These are phyloP conservation scores for Arthrobotrys entomopaga DNA, from an alignment of 2,329 filamentous ascomycete genomes.

Conservation along the genomic window DNA sequence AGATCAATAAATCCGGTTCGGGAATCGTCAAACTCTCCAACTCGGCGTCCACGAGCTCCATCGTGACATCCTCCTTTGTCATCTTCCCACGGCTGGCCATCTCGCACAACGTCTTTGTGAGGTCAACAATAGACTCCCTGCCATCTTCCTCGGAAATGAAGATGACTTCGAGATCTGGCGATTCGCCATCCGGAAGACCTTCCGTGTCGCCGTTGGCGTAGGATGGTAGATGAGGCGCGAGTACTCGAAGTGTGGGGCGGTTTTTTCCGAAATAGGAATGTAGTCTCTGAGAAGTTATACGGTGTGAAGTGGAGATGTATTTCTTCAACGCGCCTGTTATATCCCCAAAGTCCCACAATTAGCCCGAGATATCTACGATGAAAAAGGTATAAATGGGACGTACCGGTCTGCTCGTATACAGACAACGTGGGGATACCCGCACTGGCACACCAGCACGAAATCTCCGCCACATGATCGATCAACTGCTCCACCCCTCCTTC, in stretches of 20 bases:
- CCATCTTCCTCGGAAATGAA: constrained; percentile 89
- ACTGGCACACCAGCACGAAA: constrained; percentile 91
- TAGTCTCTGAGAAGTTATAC: constrained; percentile 80
- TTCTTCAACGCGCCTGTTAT: constrained; percentile 82
- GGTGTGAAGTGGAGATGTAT: constrained; percentile 85
- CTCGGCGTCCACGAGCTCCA: constrained; percentile 88
- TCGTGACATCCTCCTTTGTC: constrained; percentile 80
- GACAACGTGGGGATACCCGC: constrained; percentile 88
- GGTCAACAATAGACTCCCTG: constrained; percentile 90
- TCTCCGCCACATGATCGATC: constrained; percentile 88
- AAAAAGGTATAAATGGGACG: background rate
- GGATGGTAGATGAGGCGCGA: constrained; percentile 75
- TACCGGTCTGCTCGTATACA: constrained; percentile 91
- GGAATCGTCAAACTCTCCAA: constrained; percentile 75
- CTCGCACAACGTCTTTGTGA: constrained; percentile 91
- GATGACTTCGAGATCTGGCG: constrained; percentile 69
- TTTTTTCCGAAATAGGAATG: constrained; percentile 84
- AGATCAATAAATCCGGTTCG: constrained; percentile 87
- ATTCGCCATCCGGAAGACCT: constrained; percentile 52
- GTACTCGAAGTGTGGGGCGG: constrained; percentile 76
- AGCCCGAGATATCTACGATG: background rate
- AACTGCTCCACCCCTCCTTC: constrained; percentile 80
- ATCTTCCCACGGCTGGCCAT: constrained; percentile 94
- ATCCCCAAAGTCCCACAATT: background rate
- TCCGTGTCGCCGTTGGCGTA: constrained; percentile 59